Conservation (phyloP, 1,284 basidiomycete genomes). For the Paramarasmius palmivorus region DNA sequence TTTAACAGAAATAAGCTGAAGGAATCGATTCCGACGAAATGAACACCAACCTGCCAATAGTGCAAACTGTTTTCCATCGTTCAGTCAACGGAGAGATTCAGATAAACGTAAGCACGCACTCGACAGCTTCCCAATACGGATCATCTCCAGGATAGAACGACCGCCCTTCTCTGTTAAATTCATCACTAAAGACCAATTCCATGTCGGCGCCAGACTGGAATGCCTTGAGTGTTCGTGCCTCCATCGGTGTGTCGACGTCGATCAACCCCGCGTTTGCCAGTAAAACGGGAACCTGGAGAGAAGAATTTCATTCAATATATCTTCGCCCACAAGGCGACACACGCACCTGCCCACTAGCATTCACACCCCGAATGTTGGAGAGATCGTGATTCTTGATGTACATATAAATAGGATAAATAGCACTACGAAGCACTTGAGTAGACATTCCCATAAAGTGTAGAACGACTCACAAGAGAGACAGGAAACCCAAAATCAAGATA, state of each 20-base stretch:
- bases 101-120: conserved; percentile 68
- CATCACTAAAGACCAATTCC: conserved; percentile 67
- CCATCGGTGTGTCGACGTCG: conserved; percentile 65
- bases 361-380: conserved; percentile 71
- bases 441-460: neutral
- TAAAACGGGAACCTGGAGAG: conserved; percentile 45
- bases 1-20: neutral
- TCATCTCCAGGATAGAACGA: conserved; percentile 68
- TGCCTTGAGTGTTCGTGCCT: conserved; percentile 50
- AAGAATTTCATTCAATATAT: neutral
- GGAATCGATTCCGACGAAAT: neutral
- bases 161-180: conserved; percentile 74
- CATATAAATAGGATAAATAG: conserved; percentile 54
- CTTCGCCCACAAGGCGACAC: neutral
- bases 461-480: conserved; percentile 53
- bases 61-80: conserved; percentile 52
- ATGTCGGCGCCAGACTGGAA: conserved; percentile 46
- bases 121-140: conserved; percentile 63
- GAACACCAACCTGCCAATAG: conserved; percentile 45
- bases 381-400: conserved; percentile 41
- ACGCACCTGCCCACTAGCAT: conserved; percentile 41
- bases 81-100: conserved; percentile 45
- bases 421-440: conserved; percentile 30
- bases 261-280: conserved; percentile 59
- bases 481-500: conserved; percentile 45